Conservation (phyloP, 2,329 filamentous ascomycete species). For the Pseudocercospora vitis region DNA sequence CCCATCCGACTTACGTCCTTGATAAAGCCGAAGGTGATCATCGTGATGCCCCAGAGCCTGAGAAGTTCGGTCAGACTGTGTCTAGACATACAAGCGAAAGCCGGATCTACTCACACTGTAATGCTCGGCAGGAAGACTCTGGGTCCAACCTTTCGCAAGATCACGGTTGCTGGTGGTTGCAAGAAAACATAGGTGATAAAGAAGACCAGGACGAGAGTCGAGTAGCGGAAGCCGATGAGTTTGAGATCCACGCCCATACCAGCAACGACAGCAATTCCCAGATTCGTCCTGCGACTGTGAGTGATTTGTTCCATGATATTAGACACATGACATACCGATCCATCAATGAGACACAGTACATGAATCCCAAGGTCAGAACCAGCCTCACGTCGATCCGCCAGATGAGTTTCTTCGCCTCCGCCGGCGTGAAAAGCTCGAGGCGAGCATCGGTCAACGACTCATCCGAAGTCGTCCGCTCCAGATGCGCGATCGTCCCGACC, state of each 20-base stretch:
- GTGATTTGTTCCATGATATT: background rate
- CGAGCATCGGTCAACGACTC: constrained; percentile 29
- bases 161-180: constrained; percentile 68
- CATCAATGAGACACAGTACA: constrained; percentile 40
- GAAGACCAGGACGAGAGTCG: constrained; percentile 64
- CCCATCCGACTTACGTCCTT: no score
- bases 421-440: constrained; percentile 51
- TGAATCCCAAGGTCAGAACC: constrained; percentile 48
- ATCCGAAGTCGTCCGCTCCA: constrained; percentile 33
- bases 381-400: constrained; percentile 63
- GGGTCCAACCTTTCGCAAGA: constrained; percentile 64
- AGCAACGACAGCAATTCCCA: constrained; percentile 39
- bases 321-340: constrained; percentile 32
- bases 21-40: constrained; percentile 66
- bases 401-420: constrained; percentile 68
- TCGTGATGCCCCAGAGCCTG: constrained; percentile 59
- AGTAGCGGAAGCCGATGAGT: constrained; percentile 36
- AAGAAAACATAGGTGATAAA: constrained; percentile 72
- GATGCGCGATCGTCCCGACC: constrained; percentile 16
- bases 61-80: no score
- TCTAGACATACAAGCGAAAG: no score
- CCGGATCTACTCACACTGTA: no score
- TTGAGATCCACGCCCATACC: constrained; percentile 39
- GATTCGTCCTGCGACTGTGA: constrained; percentile 28
- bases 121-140: constrained; percentile 38